Percentiles rank a stretch among this genome's conserved stretches.
Conservation (phyloP, 805 yeast species). For the Starmerella ratchasimensis region DNA sequence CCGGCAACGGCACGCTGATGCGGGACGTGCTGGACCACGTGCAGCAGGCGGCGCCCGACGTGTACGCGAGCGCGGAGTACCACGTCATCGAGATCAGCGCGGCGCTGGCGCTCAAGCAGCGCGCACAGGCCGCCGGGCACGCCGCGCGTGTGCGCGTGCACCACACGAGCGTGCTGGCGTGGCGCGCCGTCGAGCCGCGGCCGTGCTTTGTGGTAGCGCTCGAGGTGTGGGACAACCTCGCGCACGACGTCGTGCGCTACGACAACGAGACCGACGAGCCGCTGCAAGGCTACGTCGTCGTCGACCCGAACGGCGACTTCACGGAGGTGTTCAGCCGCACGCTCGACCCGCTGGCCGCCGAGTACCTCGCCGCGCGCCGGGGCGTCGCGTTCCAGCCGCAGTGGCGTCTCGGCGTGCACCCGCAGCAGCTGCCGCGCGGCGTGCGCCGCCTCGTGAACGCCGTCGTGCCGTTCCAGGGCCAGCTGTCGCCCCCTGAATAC, state of each 20-base stretch:
- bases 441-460: conserved; percentile 35
- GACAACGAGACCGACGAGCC: conserved; percentile 56
- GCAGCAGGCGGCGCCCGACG: conserved; percentile 49
- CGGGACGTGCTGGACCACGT: conserved; percentile 54
- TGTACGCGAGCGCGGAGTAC: conserved; percentile 54
- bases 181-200: conserved; percentile 46
- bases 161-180: conserved; percentile 63
- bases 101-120: conserved; percentile 36
- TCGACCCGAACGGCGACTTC: conserved; percentile 62
- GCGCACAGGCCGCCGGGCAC: conserved; percentile 34
- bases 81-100: conserved; percentile 59
- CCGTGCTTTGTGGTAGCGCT: conserved; percentile 68
- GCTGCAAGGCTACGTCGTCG: conserved; percentile 61
- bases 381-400: conserved; percentile 20
- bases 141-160: conserved; percentile 45
- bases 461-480: conserved; percentile 51
- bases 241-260: conserved; percentile 70
- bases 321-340: conserved; percentile 56
- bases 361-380: conserved; percentile 44
- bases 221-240: conserved; percentile 72
- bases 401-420: conserved; percentile 37
- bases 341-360: conserved; percentile 37
- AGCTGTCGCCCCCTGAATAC: conserved; percentile 58
- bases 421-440: conserved; percentile 39
- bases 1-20: conserved; percentile 84